These are phyloP conservation scores for Vitis riparia DNA, from an alignment of 164 flowering plant species.

Conservation along the genomic window DNA sequence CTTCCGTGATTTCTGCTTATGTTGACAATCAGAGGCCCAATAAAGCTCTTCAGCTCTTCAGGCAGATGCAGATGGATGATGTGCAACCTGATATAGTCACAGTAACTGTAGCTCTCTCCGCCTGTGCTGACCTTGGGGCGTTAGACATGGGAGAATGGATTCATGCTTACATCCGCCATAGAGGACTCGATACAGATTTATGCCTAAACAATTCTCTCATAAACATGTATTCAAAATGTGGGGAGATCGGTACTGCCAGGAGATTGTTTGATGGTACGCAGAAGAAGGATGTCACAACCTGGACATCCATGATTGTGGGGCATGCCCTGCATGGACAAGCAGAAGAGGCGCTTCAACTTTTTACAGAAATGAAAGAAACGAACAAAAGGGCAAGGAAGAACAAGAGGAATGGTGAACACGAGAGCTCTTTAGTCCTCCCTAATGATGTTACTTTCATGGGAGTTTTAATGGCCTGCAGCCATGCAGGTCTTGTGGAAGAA, in stretches of 20 bases:
- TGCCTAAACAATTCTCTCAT: constrained; percentile 22
- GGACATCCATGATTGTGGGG: constrained; percentile 53
- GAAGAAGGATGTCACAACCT: constrained; percentile 35
- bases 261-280: constrained; percentile 22
- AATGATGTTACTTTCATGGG: constrained; percentile 42
- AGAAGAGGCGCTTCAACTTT: constrained; percentile 37
- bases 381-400: background rate
- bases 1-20: constrained; percentile 44
- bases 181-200: constrained; percentile 16
- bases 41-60: constrained; percentile 37
- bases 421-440: constrained; percentile 15
- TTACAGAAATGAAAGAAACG: constrained; percentile 25
- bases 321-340: constrained; percentile 49
- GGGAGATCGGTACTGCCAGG: constrained; percentile 31
- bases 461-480: constrained; percentile 46
- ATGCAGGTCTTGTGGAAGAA: constrained; percentile 39
- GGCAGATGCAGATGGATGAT: constrained; percentile 38
- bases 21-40: constrained; percentile 32
- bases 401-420: background rate
- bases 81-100: constrained; percentile 41
- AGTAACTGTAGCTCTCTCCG: constrained; percentile 36
- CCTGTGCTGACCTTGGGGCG: constrained; percentile 49
- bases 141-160: constrained; percentile 45
- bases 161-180: constrained; percentile 21
- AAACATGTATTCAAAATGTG: constrained; percentile 53